Evolutionary conservation across 176 grass and related monocot genomes (phyloP), one percentile per base, ranked within the genome.

Genomic region (Oryza officinalis): DNA sequence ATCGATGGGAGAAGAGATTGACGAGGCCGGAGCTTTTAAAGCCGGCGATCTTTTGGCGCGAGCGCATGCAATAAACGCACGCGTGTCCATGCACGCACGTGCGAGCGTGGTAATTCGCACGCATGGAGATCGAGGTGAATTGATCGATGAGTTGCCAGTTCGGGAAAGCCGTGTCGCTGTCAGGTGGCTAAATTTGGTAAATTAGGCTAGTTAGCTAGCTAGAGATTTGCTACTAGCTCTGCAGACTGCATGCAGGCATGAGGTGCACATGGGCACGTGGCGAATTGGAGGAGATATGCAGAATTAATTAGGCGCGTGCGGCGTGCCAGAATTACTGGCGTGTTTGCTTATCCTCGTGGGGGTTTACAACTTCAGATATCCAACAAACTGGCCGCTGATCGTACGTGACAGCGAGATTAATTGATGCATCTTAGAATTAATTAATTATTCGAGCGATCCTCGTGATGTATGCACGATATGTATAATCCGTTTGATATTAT

Each of bases 191-290:
- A 54, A 46, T 65, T 26, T 0, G 61, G 44, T 6, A 75, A 27
- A 11, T 54, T 54, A 54, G 49, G 49, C 49, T 6, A 17, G 47
- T 5, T 47, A 50, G 15, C 47, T 52, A 69, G 66, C 20, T 38
- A 38, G 32, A 27, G 8, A 41, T 13, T 13, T 10, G 41, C 14
- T 15, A 27, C 13, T 22, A 26, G 61, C 44, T 13, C 45, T 20
- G 13, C 63, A 41, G 40, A 41, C 2, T 41, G 9, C 40, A 67
- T 41, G 40, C 9, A 67, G 28, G 69, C 71, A 67, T 32, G 41
- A 75, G 72, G 32, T 70, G 49, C 83, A 85, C 83, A 25, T 60
- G 74, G 23, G 49, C 49, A 54, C 49, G 17, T 54, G 49, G 17
- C 49, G 49, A 54, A 54, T 54, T n/a, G 47, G 17, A 77, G 28